Base-by-base conservation (phyloP, 257 asterid genomes). In the Nicotiana otophora region DNA sequence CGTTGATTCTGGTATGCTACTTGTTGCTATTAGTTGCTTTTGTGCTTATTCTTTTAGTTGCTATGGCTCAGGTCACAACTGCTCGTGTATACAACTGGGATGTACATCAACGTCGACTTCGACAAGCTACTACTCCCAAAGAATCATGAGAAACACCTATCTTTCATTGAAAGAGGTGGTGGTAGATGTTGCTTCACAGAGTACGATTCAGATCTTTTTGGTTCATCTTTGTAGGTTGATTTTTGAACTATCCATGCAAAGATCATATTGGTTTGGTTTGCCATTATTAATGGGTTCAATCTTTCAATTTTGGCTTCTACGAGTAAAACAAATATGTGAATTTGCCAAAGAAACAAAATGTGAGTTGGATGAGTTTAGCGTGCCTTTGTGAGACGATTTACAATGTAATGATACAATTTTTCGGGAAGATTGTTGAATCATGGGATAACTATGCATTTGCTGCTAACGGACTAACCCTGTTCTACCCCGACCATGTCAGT, bases 61-160 rank as follows among this genome's bases (percentile, higher is more conserved):
- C 75, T 84, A 72, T 60, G 86, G 84, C 68, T 81, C 91, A 96
- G 99, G 99, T 95, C 34, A 95, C 97, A 3, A 91, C 90, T 70
- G 97, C 99, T 78, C 97, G 99, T 16, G 93, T 95, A 60, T 95
- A 95, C 86, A 95, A 95, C 87, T 93, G 98, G 98, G 99, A 95
- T 58, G 97, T 95, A 54, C 98, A 95, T 87, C 98, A 93, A 84
- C 94, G 98, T 33, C 87, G 94, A 86, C 85, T 89, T 78, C 88
- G 89, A n/a, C 98, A 91, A 91, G 86, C 91, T 82, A 82, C 84
- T 42, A 62, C 88, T 4, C 62, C 87, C 76, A 82, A 82, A 20
- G 95, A 91, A 67, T 87, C 89, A 1, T 90, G 84, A 91, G 81
- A 76, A 53, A 55, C 42, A 30, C 46, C 23, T 1, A 1, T 65